A percentile compares a stretch with the other conserved stretches of the same genome.
Conservation (phyloP, 1,284 basidiomycete genomes). For the Rhodotorula glutinis region DNA sequence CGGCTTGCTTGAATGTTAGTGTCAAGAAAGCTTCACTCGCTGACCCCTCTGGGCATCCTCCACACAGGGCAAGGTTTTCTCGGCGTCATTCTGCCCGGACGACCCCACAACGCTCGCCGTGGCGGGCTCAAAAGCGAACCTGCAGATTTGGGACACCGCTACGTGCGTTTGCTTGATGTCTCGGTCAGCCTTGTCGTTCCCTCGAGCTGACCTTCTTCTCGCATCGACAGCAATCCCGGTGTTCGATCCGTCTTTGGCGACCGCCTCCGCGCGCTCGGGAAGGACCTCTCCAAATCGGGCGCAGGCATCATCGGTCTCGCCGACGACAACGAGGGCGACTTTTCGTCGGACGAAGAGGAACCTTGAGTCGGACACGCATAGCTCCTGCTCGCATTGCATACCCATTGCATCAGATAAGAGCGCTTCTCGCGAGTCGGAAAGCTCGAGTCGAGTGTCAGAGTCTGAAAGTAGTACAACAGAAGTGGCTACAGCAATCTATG, state of each 20-base stretch:
- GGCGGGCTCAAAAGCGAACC: slow-evolving; percentile 84
- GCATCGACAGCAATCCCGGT: slow-evolving; percentile 43
- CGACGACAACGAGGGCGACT: slow-evolving; percentile 33
- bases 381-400: not conserved
- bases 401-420: not conserved
- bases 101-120: slow-evolving; percentile 91
- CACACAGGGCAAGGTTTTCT: slow-evolving; percentile 87
- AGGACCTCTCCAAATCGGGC: slow-evolving; percentile 35
- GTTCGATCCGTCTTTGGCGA: slow-evolving; percentile 49
- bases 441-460: too few species aligned
- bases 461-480: too few species aligned
- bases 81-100: slow-evolving; percentile 84
- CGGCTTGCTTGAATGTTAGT: too few species aligned
- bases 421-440: too few species aligned
- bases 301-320: slow-evolving; percentile 29
- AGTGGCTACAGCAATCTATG: too few species aligned
- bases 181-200: not conserved
- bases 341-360: slow-evolving; percentile 19
- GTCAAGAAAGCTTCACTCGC: too few species aligned
- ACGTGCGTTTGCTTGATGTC: slow-evolving; percentile 21
- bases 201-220: not conserved
- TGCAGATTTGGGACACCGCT: slow-evolving; percentile 84
- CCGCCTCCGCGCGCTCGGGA: slow-evolving; percentile 43
- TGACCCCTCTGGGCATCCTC: too few species aligned
- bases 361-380: not conserved